Evolutionary conservation across 176 grass and related monocot species (phyloP), one percentile per base, ranked within the genome.

Genomic region (Oryza glumipatula): DNA sequence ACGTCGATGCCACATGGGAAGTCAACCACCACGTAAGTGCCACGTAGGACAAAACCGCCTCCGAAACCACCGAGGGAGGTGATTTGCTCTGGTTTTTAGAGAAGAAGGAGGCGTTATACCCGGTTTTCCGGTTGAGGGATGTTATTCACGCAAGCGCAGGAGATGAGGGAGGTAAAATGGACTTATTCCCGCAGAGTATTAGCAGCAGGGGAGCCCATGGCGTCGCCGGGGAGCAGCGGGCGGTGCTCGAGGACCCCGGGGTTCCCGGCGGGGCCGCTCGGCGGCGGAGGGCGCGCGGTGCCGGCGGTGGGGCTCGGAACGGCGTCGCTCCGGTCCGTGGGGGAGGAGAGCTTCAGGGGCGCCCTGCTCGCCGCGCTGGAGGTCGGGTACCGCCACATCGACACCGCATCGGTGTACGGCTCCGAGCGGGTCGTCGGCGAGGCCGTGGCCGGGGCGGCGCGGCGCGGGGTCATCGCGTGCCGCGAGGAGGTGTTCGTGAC

Each of bases 371-470:
- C 82, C 3, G 91, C 88, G 0, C 60, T 93, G 17, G 91, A 90
- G 58, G 68, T 93, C 44, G 91, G 91, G 19, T 93, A 93, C 77
- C 91, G 85, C 77, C 88, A 93, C 82, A 48, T 90, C 6, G 91
- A 93, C 67, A 84, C 91, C 3, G 91, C 88, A 0, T 70, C 85
- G 1, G 5, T 93, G 19, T 93, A 93, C n/a, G 65, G 44, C 54
- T 85, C 87, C 46, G 88, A 93, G 85, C 49, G 15, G n/a, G 52
- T 66, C 11, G 80, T 88, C 4, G 91, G 91, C 5, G 82, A 84
- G 67, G 85, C 88, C 73, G 64, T 87, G 30, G 82, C 88, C 33
- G 80, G 82, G 68, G 82, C 82, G 60, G n/a, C 45, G n/a, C 73
- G 47, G 61, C 38, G 54, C 1, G 82, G 88, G 39, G 14, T 88